Percentiles rank a stretch among this genome's conserved stretches.
phyloP scores from a whole-genome alignment of 768 basidiomycete species.

The Jaapia argillacea region DNA sequence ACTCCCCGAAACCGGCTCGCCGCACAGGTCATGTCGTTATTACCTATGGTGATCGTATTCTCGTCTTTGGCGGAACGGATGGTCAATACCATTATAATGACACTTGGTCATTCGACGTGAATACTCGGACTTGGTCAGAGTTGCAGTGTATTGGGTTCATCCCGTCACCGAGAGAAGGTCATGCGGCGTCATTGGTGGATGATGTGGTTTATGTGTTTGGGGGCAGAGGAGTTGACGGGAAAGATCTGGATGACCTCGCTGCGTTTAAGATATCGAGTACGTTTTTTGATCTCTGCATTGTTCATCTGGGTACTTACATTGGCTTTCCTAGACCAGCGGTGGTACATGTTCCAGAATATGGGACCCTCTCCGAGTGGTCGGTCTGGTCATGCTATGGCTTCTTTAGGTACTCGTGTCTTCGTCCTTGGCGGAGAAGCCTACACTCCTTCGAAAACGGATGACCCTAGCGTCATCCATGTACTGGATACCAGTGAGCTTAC shows the following conservation, averaged over 20 bases:
- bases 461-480: conserved; percentile 76
- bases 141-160: conserved; percentile 95
- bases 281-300: conserved; percentile 22
- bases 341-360: conserved; percentile 99
- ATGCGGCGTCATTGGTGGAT: conserved; percentile 92
- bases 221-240: conserved; percentile 93
- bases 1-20: conserved; percentile 57
- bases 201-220: conserved; percentile 98
- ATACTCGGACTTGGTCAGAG: conserved; percentile 79
- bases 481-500: conserved; percentile 82
- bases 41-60: conserved; percentile 71
- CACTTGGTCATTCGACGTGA: conserved; percentile 89
- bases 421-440: conserved; percentile 94
- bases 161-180: conserved; percentile 91
- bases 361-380: conserved; percentile 88
- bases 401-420: conserved; percentile 79
- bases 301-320: conserved; percentile 1
- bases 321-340: conserved; percentile 67
- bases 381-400: conserved; percentile 98
- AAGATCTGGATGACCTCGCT: conserved; percentile 88
- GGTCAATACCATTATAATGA: conserved; percentile 99
- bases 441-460: conserved; percentile 61
- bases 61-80: conserved; percentile 97
- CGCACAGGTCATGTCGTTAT: conserved; percentile 91
- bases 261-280: conserved; percentile 96